These are phyloP conservation scores for Rhodotorula sp. DNA, from an alignment of 1,284 basidiomycete genomes.

Conservation along the genomic window DNA sequence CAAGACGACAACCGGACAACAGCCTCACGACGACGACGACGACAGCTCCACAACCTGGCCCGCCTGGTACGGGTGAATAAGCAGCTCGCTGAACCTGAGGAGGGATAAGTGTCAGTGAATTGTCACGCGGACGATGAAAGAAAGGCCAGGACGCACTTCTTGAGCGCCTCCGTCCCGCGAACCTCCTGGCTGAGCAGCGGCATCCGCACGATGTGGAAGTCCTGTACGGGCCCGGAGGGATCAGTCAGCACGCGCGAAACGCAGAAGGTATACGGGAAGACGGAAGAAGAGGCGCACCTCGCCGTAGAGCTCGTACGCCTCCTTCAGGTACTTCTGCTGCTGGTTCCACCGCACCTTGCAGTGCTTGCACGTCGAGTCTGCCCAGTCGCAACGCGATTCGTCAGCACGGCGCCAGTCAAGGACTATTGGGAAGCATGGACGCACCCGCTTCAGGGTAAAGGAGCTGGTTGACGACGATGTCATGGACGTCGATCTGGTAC, in stretches of 20 bases:
- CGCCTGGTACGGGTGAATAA: slow-evolving; percentile 43
- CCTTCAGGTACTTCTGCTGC: slow-evolving; percentile 94
- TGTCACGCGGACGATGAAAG: background rate
- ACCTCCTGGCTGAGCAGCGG: slow-evolving; percentile 96
- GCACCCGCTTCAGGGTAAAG: slow-evolving; percentile 86
- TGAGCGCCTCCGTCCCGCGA: slow-evolving; percentile 87
- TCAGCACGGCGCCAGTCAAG: no score
- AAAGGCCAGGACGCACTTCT: slow-evolving; percentile 58
- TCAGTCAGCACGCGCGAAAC: background rate
- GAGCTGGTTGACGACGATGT: slow-evolving; percentile 97
- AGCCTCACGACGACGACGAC: slow-evolving; percentile 1
- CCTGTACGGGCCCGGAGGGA: no score
- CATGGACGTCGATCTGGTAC: slow-evolving; percentile 98
- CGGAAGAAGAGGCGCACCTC: slow-evolving; percentile 21
- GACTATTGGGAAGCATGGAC: slow-evolving; percentile 46
- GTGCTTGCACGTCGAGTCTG: slow-evolving; percentile 87
- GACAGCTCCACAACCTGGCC: slow-evolving; percentile 10
- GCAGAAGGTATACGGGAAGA: background rate
- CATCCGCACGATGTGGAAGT: slow-evolving; percentile 92
- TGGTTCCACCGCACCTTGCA: slow-evolving; percentile 92
- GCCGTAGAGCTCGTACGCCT: slow-evolving; percentile 86
- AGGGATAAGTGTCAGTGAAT: background rate
- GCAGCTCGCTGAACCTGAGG: slow-evolving; percentile 46
- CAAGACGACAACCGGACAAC: background rate
- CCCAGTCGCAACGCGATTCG: background rate